Evolutionary conservation across 495 filamentous ascomycete genomes (phyloP).

Genomic region (Mycothermus thermophilus): DNA sequence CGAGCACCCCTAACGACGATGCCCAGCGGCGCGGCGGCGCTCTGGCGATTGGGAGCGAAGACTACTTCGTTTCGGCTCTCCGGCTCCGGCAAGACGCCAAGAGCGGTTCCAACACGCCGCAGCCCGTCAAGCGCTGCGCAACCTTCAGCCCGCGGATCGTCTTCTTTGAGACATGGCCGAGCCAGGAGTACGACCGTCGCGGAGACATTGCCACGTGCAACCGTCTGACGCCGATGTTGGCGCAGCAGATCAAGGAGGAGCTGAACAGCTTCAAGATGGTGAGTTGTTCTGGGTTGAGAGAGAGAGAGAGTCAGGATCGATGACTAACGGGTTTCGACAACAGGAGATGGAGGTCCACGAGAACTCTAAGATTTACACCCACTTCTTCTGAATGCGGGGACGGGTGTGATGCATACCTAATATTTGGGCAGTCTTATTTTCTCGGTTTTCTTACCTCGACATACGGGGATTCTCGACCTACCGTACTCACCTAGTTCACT

Average conservation of each 20-base stretch:
- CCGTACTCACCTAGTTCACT: too few species aligned
- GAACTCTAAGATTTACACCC: conserved; percentile 95
- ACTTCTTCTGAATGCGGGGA: conserved; percentile 69
- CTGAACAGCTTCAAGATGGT: conserved; percentile 99
- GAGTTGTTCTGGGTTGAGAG: too few species aligned
- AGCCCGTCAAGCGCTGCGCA: conserved; percentile 57
- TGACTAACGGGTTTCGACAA: too few species aligned
- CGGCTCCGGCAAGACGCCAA: conserved; percentile 53
- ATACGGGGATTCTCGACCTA: conserved; percentile 11
- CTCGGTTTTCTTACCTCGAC: conserved; percentile 17
- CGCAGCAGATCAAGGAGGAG: conserved; percentile 99
- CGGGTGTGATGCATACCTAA: conserved; percentile 12
- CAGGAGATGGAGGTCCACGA: conserved; percentile 99
- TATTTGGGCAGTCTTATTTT: too few species aligned
- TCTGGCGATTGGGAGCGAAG: conserved; percentile 63
- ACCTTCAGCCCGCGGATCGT: conserved; percentile 87
- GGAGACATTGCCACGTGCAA: conserved; percentile 98
- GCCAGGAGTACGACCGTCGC: conserved; percentile 86
- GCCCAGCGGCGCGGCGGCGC: conserved; percentile 46
- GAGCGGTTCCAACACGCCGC: conserved; percentile 67
- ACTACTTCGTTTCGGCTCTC: conserved; percentile 73
- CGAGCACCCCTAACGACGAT: conserved; percentile 71
- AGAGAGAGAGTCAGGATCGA: too few species aligned
- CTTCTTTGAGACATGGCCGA: conserved; percentile 93
- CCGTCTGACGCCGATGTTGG: conserved; percentile 87